Evolutionary conservation across 164 flowering plant species (phyloP), one percentile per base, ranked within the genome.

Genomic region (Chimonanthus salicifolius): DNA sequence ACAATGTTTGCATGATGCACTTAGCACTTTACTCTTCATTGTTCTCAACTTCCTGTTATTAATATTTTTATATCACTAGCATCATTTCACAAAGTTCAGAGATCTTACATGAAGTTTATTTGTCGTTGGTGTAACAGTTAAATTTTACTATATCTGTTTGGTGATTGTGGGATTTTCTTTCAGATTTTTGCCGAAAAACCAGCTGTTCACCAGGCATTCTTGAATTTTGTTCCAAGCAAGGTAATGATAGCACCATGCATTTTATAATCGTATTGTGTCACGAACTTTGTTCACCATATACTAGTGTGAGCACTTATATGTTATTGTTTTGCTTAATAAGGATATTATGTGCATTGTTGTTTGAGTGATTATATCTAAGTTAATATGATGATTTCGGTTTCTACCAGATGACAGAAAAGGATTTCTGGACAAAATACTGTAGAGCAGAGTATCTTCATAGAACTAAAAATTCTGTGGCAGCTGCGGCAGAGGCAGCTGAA

Each of bases 121-220:
- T 33, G 33, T 33, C 33, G 2, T 33, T 33, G 33, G 33, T 33
- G 33, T 0, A 33, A 33, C 33, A 33, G 33, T 33, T 33, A 1
- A 33, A 33, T 33, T 54, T 11, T 54, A 15, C n/a, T 47, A 20
- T 47, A 33, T 62, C 51, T 7, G 46, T 68, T 62, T 68, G 6
- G 13, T 75, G 49, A 72, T 72, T 49, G 33, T 78, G 62, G 13
- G 71, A 16, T 71, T 75, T 46, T 65, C 16, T 82, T 81, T 67
- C 92, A 96, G 98, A 96, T 96, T 78, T 96, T 96, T 86, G 90
- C 92, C 62, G 95, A 91, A 87, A 94, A 91, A 79, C 99, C 98
- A 76, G 97, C 97, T 51, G 98, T 96, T 72, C 99, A 90, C 69
- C 87, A 79, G 79, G 98, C 99, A 51, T 96, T 84, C 79, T 67